These are phyloP conservation scores for Ophiostoma fasciatum DNA, from an alignment of 2,329 filamentous ascomycete genomes.

Conservation along the genomic window DNA sequence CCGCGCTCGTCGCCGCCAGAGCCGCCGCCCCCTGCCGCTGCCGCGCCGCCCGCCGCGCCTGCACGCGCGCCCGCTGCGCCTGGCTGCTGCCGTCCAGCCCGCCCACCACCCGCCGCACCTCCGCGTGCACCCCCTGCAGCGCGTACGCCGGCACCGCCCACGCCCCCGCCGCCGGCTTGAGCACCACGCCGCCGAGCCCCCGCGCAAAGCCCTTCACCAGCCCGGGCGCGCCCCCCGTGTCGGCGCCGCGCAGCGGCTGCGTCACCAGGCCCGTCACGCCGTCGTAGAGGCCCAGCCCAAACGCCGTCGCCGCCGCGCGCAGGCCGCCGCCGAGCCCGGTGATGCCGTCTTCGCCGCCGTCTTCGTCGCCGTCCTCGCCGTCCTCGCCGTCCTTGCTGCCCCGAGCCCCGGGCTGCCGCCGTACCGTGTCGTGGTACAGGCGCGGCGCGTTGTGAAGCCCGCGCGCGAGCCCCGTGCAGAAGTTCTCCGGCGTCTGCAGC, in stretches of 20 bases:
- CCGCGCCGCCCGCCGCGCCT: too few species aligned
- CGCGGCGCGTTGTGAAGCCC: slow-evolving; percentile 81
- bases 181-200: slow-evolving; percentile 62
- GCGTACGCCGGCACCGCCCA: slow-evolving; percentile 67
- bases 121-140: slow-evolving; percentile 68
- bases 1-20: neutral
- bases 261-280: slow-evolving; percentile 66
- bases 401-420: slow-evolving; percentile 30
- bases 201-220: slow-evolving; percentile 66
- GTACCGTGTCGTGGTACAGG: slow-evolving; percentile 72
- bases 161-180: slow-evolving; percentile 66
- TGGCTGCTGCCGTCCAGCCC: too few species aligned
- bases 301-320: slow-evolving; percentile 62
- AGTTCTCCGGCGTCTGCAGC: slow-evolving; percentile 69
- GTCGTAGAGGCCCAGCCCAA: slow-evolving; percentile 64
- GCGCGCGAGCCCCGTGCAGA: slow-evolving; percentile 66
- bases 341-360: slow-evolving; percentile 25
- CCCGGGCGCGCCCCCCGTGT: slow-evolving; percentile 31
- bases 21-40: too few species aligned
- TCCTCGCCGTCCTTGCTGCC: too few species aligned
- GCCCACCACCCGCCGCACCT: slow-evolving; percentile 34
- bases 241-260: slow-evolving; percentile 49
- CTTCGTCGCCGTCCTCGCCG: neutral
- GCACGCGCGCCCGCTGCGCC: too few species aligned
- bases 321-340: slow-evolving; percentile 64